Evolutionary conservation across 202 grass and related monocot genomes (phyloP).

Genomic region (Musa balbisiana): DNA sequence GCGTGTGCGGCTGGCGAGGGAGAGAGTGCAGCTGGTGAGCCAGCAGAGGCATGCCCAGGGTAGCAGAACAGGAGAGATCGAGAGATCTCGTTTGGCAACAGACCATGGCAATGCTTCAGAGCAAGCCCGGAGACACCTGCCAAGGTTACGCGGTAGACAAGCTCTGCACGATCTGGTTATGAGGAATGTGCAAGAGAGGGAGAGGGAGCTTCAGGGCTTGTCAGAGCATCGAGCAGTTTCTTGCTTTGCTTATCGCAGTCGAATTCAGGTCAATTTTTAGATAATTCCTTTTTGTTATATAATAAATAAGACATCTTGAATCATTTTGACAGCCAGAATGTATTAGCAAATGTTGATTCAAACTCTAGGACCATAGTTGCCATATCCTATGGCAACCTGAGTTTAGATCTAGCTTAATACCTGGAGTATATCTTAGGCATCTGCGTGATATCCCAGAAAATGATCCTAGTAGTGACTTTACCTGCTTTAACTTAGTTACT

Average conservation of each 20-base stretch:
- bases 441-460: neutral
- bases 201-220: slow-evolving; percentile 19
- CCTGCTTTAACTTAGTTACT: neutral
- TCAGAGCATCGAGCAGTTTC: slow-evolving; percentile 18
- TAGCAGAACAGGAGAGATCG: neutral
- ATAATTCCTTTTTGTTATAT: neutral
- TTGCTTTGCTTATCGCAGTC: slow-evolving; percentile 7
- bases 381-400: neutral
- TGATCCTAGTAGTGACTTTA: neutral
- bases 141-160: slow-evolving; percentile 15
- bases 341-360: neutral
- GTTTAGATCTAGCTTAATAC: no score
- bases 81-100: neutral
- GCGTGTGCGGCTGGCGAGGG: slow-evolving; percentile 62
- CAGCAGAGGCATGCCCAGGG: slow-evolving; percentile 21
- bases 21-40: slow-evolving; percentile 54
- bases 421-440: neutral
- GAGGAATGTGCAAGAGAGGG: slow-evolving; percentile 13
- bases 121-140: slow-evolving; percentile 6
- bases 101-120: slow-evolving; percentile 5
- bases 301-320: neutral
- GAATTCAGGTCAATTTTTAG: slow-evolving; percentile 12
- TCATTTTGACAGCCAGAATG: neutral
- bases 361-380: neutral
- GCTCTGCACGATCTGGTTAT: slow-evolving; percentile 18